phyloP scores from a whole-genome alignment of 1,284 basidiomycete species.

The Rhodotorula sp. region DNA sequence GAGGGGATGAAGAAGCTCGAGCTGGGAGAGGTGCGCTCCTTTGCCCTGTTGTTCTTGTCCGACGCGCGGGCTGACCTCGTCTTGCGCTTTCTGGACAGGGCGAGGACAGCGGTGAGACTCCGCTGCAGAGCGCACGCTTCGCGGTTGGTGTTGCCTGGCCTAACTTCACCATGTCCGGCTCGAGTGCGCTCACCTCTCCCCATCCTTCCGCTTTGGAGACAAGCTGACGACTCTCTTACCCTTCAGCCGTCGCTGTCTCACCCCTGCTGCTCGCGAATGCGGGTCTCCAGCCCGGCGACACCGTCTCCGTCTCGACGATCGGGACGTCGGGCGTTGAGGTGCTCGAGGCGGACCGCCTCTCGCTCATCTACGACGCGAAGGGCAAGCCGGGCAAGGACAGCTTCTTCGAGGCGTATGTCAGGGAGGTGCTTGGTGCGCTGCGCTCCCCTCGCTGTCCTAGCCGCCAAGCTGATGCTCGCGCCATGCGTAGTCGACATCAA shows the following conservation, averaged over 20 bases:
- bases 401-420: constrained; percentile 54
- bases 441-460: not conserved
- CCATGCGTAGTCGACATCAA: constrained; percentile 66
- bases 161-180: constrained; percentile 43
- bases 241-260: constrained; percentile 35
- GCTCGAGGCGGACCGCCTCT: constrained; percentile 45
- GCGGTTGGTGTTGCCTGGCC: constrained; percentile 48
- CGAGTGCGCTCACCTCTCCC: constrained; percentile 15
- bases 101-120: not conserved
- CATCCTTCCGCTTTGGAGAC: not conserved
- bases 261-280: constrained; percentile 42
- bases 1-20: constrained; percentile 30
- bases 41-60: not conserved
- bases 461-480: not conserved
- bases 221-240: not conserved
- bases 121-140: constrained; percentile 11
- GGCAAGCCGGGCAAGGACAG: constrained; percentile 46
- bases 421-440: constrained; percentile 52
- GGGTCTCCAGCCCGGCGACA: constrained; percentile 28
- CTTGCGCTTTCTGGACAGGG: not conserved
- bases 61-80: not conserved
- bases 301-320: constrained; percentile 35
- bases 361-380: constrained; percentile 34
- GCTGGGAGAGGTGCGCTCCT: constrained; percentile 29
- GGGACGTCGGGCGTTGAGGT: constrained; percentile 37